Evolutionary conservation across 2,329 filamentous ascomycete species (phyloP), one percentile per base, ranked within the genome.

Genomic region (Mycosphaerella sp.): DNA sequence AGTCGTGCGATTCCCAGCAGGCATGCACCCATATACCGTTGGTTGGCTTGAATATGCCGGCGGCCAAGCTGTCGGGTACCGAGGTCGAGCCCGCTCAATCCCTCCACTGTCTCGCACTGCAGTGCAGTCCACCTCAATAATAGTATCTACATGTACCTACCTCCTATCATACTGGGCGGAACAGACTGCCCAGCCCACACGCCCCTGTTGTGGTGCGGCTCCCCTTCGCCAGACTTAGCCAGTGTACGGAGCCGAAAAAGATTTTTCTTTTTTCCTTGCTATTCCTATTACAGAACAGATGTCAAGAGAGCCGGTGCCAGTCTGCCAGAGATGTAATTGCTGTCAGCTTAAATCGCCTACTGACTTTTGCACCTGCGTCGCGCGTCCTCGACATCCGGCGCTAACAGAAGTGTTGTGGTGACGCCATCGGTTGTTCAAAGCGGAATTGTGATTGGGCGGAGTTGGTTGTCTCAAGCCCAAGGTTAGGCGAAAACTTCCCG

Each of bases 11-110:
- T 31, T 45, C 6, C 45, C 21, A 47, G 36, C 31, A 23, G 10
- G 38, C 40, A 32, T 36, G 14, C 32, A 34, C 10, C 6, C 17
- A 26, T 41, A n/a, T 31, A 34, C 42, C 41, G 48, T 34, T 51
- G 48, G 48, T 51, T 51, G 48, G 42, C 29, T 31, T 23, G 26
- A 40, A 42, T 31, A 43, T 49, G 47, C 47, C 47, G 47, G 38
- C 34, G 26, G 8, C 31, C 41, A 43, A 17, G 32, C 41, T 39
- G 48, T 38, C 41, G 48, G 48, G 48, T 44, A 42, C 38, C 47
- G 47, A 49, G 34, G 34, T 38, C 34, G 40, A 21, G 40, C 40
- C 21, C 40, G 40, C 21, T 43, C 40, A n/a, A 26, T 10, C 10
- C 14, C 44, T 46, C 44, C 17, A 32, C 44, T 36, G 44, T 46